phyloP scores from a whole-genome alignment of 164 flowering plant species.

The Cinnamomum micranthum region DNA sequence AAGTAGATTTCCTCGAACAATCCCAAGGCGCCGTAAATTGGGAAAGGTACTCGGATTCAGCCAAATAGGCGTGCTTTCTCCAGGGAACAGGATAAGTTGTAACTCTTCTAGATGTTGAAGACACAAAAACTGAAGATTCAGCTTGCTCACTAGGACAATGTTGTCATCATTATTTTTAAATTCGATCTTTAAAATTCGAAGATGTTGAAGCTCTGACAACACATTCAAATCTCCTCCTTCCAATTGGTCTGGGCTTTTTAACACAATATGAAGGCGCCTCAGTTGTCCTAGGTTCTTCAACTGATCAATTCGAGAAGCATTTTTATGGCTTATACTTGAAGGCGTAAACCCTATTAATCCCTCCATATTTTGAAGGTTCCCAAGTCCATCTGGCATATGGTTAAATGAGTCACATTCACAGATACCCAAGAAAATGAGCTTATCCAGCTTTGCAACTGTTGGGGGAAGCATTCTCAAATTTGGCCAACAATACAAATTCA shows the following conservation, averaged over 20 bases:
- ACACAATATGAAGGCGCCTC: background rate
- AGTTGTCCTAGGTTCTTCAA: background rate
- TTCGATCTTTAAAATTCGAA: background rate
- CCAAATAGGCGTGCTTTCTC: background rate
- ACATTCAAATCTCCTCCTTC: constrained; percentile 1
- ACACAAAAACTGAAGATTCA: background rate
- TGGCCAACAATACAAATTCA: background rate
- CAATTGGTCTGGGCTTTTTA: background rate
- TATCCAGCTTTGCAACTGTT: background rate
- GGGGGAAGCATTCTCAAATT: background rate
- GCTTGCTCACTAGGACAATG: background rate
- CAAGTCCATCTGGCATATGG: background rate
- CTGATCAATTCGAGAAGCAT: background rate
- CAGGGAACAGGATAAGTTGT: background rate
- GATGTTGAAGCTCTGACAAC: background rate
- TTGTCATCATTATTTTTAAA: background rate
- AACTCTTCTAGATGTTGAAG: background rate
- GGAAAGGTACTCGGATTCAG: background rate
- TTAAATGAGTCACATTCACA: background rate
- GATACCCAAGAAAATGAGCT: background rate
- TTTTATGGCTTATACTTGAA: background rate
- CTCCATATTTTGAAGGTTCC: background rate
- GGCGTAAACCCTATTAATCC: background rate
- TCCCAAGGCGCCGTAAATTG: background rate
- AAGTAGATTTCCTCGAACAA: background rate